Conservation (phyloP, 345 rosid genomes). For the Ceriops zippeliana region DNA sequence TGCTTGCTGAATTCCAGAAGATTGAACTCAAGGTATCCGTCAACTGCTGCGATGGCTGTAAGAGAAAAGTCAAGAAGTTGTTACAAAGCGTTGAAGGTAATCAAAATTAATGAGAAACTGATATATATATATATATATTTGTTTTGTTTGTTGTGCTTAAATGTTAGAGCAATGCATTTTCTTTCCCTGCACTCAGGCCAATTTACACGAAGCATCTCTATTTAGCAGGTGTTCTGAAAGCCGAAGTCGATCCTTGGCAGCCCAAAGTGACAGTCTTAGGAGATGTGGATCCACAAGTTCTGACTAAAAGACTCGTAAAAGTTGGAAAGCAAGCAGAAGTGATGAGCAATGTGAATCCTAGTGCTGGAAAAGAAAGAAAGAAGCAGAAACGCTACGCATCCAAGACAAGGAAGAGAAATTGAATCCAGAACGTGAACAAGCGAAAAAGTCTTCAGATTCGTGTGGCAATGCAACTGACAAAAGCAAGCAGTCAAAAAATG, state of each 20-base stretch:
- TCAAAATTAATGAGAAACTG: not conserved
- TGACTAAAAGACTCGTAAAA: slow-evolving; percentile 41
- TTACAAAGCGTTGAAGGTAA: slow-evolving; percentile 51
- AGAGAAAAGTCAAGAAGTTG: slow-evolving; percentile 54
- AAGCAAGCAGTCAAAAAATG: slow-evolving; percentile 10
- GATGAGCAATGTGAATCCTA: slow-evolving; percentile 20
- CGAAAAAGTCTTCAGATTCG: slow-evolving; percentile 14
- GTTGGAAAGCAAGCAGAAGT: slow-evolving; percentile 58
- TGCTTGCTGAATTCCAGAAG: slow-evolving; percentile 35
- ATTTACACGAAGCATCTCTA: not conserved
- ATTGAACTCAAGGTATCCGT: slow-evolving; percentile 52
- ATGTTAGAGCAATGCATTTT: not conserved
- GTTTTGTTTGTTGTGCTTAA: not conserved
- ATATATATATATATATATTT: not conserved
- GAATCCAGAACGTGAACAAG: slow-evolving; percentile 15
- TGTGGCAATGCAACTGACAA: slow-evolving; percentile 11
- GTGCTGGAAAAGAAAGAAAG: slow-evolving; percentile 25
- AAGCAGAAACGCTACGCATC: slow-evolving; percentile 7
- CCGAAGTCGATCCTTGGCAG: slow-evolving; percentile 43
- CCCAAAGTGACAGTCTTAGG: slow-evolving; percentile 47
- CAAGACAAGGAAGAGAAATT: slow-evolving; percentile 20
- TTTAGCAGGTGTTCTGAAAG: slow-evolving; percentile 45
- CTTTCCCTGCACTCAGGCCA: not conserved
- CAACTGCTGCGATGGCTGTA: slow-evolving; percentile 67
- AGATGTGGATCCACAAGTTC: slow-evolving; percentile 36